Conservation (phyloP, 2,329 filamentous ascomycete species). For the Calycina herbarum region DNA sequence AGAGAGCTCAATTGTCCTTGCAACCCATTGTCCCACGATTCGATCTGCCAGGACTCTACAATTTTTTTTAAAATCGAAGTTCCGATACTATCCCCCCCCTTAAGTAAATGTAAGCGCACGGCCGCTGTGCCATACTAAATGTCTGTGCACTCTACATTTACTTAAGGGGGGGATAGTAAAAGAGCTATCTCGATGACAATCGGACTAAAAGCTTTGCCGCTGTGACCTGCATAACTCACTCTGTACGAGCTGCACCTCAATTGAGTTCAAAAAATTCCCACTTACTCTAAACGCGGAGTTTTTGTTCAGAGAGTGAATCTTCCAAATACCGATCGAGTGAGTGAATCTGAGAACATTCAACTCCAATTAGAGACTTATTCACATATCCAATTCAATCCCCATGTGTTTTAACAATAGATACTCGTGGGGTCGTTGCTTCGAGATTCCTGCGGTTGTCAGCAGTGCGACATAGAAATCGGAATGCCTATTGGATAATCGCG, state of each 20-base stretch:
- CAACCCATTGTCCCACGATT: too few relatives aligned
- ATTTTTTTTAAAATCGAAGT: not conserved
- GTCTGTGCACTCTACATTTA: too few relatives aligned
- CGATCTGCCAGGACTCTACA: too few relatives aligned
- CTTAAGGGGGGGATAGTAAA: too few relatives aligned
- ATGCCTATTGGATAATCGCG: not conserved
- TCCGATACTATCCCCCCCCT: too few relatives aligned
- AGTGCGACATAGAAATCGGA: not conserved
- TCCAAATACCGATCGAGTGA: not conserved
- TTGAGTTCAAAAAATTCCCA: not conserved
- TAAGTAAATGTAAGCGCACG: too few relatives aligned
- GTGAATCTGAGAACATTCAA: not conserved
- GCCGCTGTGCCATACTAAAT: too few relatives aligned
- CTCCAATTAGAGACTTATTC: not conserved
- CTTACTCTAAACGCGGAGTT: not conserved
- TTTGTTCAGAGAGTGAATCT: not conserved
- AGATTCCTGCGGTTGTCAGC: not conserved
- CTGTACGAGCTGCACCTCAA: not conserved
- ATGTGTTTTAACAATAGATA: not conserved
- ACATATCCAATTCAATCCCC: not conserved
- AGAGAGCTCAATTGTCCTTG: too few relatives aligned
- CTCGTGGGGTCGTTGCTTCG: not conserved
- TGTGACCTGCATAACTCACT: not conserved
- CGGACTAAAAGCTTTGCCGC: not conserved
- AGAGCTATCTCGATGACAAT: not conserved